Percentiles rank a stretch among this genome's conserved stretches.
Evolutionary conservation across 1,284 basidiomycete species (phyloP).

Genomic region (Tilletia walkeri): DNA sequence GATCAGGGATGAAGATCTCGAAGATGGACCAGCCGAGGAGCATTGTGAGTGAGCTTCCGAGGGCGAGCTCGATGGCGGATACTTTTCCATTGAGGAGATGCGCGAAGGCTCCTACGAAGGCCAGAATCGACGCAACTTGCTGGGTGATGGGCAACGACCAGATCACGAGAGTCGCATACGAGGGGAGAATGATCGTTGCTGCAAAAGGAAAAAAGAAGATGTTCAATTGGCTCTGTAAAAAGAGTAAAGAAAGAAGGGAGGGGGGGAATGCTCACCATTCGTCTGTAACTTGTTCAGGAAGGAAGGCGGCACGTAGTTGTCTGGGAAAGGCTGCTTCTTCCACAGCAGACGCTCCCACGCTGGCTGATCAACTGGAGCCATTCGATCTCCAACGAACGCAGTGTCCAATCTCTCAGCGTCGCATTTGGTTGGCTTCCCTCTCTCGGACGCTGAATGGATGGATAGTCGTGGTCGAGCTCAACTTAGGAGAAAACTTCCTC

Average conservation of each 20-base stretch:
- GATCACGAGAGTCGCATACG: constrained; percentile 74
- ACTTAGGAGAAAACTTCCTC: neutral
- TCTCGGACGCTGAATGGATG: too few relatives aligned
- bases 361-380: neutral
- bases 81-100: constrained; percentile 32
- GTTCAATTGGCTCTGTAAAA: neutral
- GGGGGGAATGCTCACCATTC: constrained; percentile 66
- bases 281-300: constrained; percentile 75
- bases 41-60: constrained; percentile 2
- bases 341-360: constrained; percentile 81
- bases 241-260: neutral
- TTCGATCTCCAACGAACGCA: too few relatives aligned
- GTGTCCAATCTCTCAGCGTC: too few relatives aligned
- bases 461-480: neutral
- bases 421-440: too few relatives aligned
- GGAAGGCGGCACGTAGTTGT: constrained; percentile 76
- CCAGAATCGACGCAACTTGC: constrained; percentile 30
- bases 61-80: constrained; percentile 19
- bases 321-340: constrained; percentile 73
- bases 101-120: constrained; percentile 38
- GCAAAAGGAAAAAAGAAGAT: neutral
- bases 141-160: constrained; percentile 42
- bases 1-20: constrained; percentile 21
- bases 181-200: constrained; percentile 55
- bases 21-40: constrained; percentile 19